Conservation (phyloP, 345 rosid genomes). For the Hypericum androsaemum region DNA sequence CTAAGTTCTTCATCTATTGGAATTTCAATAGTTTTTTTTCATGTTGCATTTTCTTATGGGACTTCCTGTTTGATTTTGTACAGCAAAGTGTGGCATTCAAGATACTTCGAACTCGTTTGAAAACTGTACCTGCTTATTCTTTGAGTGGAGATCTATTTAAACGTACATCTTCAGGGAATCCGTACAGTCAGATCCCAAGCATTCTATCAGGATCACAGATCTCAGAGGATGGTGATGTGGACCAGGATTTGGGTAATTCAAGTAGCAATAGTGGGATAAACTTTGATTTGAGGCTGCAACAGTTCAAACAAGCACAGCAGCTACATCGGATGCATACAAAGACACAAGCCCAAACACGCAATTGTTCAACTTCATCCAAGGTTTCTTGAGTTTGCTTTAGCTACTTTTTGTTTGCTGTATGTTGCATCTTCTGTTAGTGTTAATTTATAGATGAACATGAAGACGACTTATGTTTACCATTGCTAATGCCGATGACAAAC, state of each 20-base stretch:
- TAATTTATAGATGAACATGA: too few relatives aligned
- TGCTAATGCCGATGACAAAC: too few relatives aligned
- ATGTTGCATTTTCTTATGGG: conserved; percentile 3
- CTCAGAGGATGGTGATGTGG: conserved; percentile 51
- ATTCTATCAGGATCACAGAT: conserved; percentile 42
- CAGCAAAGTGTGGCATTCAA: conserved; percentile 97
- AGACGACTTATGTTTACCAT: too few relatives aligned
- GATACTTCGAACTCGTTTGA: conserved; percentile 78
- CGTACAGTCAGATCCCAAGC: conserved; percentile 43
- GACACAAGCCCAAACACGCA: conserved; percentile 36
- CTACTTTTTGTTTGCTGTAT: background rate
- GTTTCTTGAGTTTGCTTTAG: conserved; percentile 4
- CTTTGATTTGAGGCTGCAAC: conserved; percentile 60
- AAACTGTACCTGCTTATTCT: conserved; percentile 75
- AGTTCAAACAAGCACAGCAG: conserved; percentile 73
- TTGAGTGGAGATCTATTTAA: conserved; percentile 58
- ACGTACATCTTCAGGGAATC: conserved; percentile 60
- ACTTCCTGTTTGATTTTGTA: conserved; percentile 5
- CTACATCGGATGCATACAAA: conserved; percentile 69
- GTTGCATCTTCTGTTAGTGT: background rate
- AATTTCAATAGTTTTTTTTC: background rate
- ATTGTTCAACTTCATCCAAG: conserved; percentile 33
- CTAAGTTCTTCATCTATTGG: too few relatives aligned
- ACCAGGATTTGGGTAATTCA: conserved; percentile 38
- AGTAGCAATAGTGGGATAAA: conserved; percentile 59